Conservation (phyloP, 1,284 basidiomycete species). For the Marasmius sp. region DNA sequence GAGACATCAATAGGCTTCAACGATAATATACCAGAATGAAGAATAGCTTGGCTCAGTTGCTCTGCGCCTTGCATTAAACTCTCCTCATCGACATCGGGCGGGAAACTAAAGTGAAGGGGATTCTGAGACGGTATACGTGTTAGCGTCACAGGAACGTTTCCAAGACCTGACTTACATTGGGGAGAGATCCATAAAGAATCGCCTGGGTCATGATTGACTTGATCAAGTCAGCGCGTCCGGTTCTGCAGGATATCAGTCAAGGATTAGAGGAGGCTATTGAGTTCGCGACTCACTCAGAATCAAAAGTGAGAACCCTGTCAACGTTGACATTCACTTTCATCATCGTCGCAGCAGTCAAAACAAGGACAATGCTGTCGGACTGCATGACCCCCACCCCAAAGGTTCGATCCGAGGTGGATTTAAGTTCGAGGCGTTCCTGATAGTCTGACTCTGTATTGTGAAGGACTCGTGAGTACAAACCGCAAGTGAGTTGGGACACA, state of each 20-base stretch:
- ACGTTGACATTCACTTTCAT: slow-evolving; percentile 64
- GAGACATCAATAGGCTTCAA: background rate
- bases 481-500: background rate
- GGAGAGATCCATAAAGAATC: slow-evolving; percentile 75
- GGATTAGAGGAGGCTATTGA: slow-evolving; percentile 16
- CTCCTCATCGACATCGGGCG: slow-evolving; percentile 76
- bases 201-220: slow-evolving; percentile 87
- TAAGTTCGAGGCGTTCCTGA: slow-evolving; percentile 70
- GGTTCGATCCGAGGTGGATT: slow-evolving; percentile 63
- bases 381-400: slow-evolving; percentile 63
- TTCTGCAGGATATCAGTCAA: slow-evolving; percentile 34
- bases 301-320: slow-evolving; percentile 57
- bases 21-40: slow-evolving; percentile 56
- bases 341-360: slow-evolving; percentile 67
- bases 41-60: slow-evolving; percentile 73
- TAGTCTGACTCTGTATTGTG: slow-evolving; percentile 59
- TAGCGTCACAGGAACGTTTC: slow-evolving; percentile 12
- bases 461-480: background rate
- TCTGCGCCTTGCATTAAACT: slow-evolving; percentile 81
- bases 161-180: slow-evolving; percentile 42
- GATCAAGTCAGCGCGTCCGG: slow-evolving; percentile 66
- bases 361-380: slow-evolving; percentile 51
- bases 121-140: slow-evolving; percentile 48
- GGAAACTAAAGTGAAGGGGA: slow-evolving; percentile 82
- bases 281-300: slow-evolving; percentile 49